A percentile compares a stretch with the other conserved stretches of the same genome.
Evolutionary conservation across 2,329 filamentous ascomycete genomes (phyloP).

Genomic region (Ilyonectria destructans): DNA sequence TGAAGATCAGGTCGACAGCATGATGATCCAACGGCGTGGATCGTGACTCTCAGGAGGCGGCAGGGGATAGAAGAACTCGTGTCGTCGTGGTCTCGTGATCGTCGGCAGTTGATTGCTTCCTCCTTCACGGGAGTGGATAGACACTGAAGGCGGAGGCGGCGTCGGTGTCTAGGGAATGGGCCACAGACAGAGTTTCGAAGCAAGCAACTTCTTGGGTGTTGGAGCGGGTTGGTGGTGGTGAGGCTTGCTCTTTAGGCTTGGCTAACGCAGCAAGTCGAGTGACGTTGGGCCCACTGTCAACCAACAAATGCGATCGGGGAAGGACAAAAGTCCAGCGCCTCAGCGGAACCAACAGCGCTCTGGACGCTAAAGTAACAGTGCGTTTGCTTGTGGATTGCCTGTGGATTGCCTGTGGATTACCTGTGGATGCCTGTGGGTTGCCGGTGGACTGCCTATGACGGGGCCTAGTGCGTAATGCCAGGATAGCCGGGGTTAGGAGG

Average conservation of each 20-base stretch:
- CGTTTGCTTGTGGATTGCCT: constrained; percentile 6
- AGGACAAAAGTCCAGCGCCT: constrained; percentile 10
- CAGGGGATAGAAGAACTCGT: constrained; percentile 12
- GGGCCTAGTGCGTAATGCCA: constrained; percentile 22
- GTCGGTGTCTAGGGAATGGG: constrained; percentile 30
- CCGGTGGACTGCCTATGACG: not conserved
- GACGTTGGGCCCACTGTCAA: constrained; percentile 32
- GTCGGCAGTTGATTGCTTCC: constrained; percentile 5
- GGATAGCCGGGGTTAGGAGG: constrained; percentile 20
- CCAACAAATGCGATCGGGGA: constrained; percentile 18
- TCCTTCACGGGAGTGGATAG: constrained; percentile 7
- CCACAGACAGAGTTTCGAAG: constrained; percentile 27
- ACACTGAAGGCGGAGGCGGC: constrained; percentile 3
- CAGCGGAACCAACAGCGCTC: constrained; percentile 18
- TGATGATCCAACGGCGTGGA: constrained; percentile 22
- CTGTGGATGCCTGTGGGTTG: not conserved
- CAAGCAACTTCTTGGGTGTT: constrained; percentile 16
- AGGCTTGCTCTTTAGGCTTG: constrained; percentile 25
- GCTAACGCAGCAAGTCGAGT: constrained; percentile 31
- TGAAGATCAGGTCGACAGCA: constrained; percentile 23
- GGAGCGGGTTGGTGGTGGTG: constrained; percentile 27
- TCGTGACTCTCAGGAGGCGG: not conserved
- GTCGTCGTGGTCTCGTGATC: constrained; percentile 19
- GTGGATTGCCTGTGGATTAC: not conserved
- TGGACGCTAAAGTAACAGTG: constrained; percentile 23